Evolutionary conservation across 2,329 filamentous ascomycete species (phyloP).

Genomic region (Stachybotrys chlorohalonatus): DNA sequence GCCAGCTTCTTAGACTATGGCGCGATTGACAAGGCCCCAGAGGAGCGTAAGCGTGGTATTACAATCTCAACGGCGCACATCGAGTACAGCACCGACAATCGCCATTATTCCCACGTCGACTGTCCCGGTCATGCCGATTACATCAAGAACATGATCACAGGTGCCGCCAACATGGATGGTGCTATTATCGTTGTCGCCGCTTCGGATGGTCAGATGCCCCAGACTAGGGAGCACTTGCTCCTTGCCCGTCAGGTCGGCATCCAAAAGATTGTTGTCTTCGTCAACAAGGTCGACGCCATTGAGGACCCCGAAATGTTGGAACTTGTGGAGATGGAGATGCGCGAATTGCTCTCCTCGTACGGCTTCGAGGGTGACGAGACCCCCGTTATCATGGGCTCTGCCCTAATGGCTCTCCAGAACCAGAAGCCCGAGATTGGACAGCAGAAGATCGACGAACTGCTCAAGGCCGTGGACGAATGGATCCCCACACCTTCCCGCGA

Average conservation of each 20-base stretch:
- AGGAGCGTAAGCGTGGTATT: conserved; percentile 99
- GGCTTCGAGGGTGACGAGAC: conserved; percentile 98
- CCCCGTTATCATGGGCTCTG: conserved; percentile 93
- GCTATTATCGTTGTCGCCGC: conserved; percentile 98
- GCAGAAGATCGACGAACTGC: conserved; percentile 82
- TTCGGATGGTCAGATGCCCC: conserved; percentile 98
- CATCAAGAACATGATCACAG: conserved; percentile 99
- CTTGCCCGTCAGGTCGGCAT: conserved; percentile 98
- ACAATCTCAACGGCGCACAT: conserved; percentile 98
- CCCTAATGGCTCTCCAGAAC: conserved; percentile 85
- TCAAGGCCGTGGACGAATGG: conserved; percentile 86
- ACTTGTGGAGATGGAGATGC: conserved; percentile 99
- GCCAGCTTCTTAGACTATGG: conserved; percentile 96
- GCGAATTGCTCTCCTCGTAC: conserved; percentile 85
- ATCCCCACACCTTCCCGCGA: conserved; percentile 93
- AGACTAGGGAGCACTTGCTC: conserved; percentile 96
- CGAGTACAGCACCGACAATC: conserved; percentile 88
- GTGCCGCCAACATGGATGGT: conserved; percentile 98
- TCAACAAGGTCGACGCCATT: conserved; percentile 98
- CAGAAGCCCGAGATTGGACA: conserved; percentile 80
- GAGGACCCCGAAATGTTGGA: conserved; percentile 99
- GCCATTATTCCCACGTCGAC: conserved; percentile 99
- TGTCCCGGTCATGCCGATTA: conserved; percentile 99
- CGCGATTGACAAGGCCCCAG: conserved; percentile 96
- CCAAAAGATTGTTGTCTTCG: conserved; percentile 96